These are phyloP conservation scores for Thraustochytrium striatum DNA, from an alignment of 352 stramenopile genomes.

Conservation along the genomic window DNA sequence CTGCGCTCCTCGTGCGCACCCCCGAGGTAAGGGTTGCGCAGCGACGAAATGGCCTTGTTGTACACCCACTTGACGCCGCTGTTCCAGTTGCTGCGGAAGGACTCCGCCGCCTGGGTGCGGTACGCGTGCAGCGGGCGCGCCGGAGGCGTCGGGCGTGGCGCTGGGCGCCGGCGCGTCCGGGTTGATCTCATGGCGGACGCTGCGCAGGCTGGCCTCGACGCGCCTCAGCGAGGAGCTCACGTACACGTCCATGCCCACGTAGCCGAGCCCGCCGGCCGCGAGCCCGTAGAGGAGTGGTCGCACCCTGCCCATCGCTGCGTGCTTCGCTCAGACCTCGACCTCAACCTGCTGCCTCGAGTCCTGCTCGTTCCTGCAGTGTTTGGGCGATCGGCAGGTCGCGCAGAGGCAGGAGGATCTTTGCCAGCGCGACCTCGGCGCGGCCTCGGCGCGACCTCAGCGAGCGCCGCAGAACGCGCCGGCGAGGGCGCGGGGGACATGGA, in stretches of 20 bases:
- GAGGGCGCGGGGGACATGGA: too few species aligned
- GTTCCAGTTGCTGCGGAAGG: conserved; percentile 39
- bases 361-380: too few species aligned
- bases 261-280: neutral
- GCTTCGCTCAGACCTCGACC: neutral
- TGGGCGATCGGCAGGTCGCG: too few species aligned
- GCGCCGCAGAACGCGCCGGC: too few species aligned
- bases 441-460: too few species aligned
- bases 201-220: conserved; percentile 14
- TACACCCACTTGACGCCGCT: neutral
- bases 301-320: conserved; percentile 12
- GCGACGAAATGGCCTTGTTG: conserved; percentile 4
- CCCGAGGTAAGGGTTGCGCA: conserved; percentile 43
- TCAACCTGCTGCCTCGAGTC: too few species aligned
- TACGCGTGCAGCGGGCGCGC: conserved; percentile 4
- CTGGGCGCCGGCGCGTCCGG: conserved; percentile 20
- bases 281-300: neutral
- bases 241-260: conserved; percentile 42
- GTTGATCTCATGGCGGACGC: conserved; percentile 30
- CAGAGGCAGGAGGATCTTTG: too few species aligned
- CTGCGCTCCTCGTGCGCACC: too few species aligned
- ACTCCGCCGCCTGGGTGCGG: conserved; percentile 2
- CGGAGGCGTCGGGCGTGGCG: neutral
- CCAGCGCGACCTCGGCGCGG: too few species aligned
- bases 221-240: conserved; percentile 24